Evolutionary conservation across 805 yeast genomes (phyloP).

Genomic region (Ogataea ganodermae): DNA sequence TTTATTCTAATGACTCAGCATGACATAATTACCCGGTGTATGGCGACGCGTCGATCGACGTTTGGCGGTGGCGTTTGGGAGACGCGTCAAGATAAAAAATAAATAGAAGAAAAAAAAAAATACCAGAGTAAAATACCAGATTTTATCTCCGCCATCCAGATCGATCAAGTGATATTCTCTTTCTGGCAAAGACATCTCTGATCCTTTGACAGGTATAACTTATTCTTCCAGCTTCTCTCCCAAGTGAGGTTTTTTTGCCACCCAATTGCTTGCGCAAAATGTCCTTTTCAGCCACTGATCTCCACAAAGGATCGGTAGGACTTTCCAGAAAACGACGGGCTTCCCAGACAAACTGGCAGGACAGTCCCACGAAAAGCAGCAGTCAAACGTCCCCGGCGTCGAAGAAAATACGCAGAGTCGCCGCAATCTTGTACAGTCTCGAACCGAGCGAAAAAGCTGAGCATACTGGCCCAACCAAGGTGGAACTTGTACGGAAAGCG

Average conservation of each 20-base stretch:
- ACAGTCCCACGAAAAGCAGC: not conserved
- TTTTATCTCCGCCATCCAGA: not conserved
- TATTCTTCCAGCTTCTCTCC: no score
- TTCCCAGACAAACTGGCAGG: constrained; percentile 5
- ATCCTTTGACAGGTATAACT: no score
- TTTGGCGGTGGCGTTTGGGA: not conserved
- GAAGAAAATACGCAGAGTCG: constrained; percentile 9
- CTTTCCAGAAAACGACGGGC: constrained; percentile 21
- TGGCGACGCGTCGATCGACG: constrained; percentile 5
- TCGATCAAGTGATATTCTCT: no score
- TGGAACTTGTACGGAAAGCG: constrained; percentile 17
- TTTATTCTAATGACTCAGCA: constrained; percentile 3
- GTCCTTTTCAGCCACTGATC: not conserved
- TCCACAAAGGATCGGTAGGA: constrained; percentile 8
- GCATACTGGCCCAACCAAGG: constrained; percentile 11
- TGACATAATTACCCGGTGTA: not conserved
- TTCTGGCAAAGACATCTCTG: no score
- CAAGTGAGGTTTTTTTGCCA: no score
- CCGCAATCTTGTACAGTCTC: constrained; percentile 17
- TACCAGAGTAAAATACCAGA: not conserved
- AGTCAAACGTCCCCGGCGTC: constrained; percentile 8
- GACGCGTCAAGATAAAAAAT: constrained; percentile 1
- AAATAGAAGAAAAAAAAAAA: not conserved
- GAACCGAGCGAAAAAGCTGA: constrained; percentile 11
- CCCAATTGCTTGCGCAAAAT: not conserved